Percentiles rank a stretch among this genome's conserved stretches.
These are phyloP conservation scores for Cubamyces sp. DNA, from an alignment of 768 basidiomycete species.

Conservation along the genomic window DNA sequence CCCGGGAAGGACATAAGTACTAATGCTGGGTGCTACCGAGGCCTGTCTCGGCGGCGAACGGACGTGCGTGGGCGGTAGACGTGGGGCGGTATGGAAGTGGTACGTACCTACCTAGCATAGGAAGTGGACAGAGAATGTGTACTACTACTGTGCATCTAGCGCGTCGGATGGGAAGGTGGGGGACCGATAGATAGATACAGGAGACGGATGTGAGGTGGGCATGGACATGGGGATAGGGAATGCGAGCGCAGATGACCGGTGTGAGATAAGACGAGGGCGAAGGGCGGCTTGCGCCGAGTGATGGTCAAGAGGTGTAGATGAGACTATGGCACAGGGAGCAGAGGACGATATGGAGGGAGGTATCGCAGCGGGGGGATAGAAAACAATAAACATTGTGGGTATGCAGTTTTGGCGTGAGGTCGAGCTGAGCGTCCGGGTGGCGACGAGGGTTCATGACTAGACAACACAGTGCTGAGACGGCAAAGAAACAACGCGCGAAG, in stretches of 20 bases:
- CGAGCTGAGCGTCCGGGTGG: conserved; percentile 17
- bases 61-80: conserved; percentile 8
- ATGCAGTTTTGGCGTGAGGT: conserved; percentile 26
- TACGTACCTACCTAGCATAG: conserved; percentile 6
- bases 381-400: conserved; percentile 31
- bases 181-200: conserved; percentile 22
- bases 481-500: conserved; percentile 10
- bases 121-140: not conserved
- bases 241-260: not conserved
- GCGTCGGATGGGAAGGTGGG: not conserved
- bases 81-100: not conserved
- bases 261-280: conserved; percentile 2
- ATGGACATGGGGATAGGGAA: conserved; percentile 8
- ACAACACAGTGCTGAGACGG: conserved; percentile 17
- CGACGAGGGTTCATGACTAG: conserved; percentile 18
- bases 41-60: conserved; percentile 4
- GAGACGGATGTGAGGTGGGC: conserved; percentile 9
- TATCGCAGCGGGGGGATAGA: conserved; percentile 21
- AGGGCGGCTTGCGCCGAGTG: not conserved
- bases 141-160: conserved; percentile 24
- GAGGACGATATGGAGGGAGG: not conserved
- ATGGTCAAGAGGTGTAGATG: not conserved
- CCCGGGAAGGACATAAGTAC: conserved; percentile 15
- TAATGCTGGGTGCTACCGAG: not conserved
- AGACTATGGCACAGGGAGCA: conserved; percentile 12